phyloP scores from a whole-genome alignment of 768 basidiomycete species.

The Leccinellum albellum region DNA sequence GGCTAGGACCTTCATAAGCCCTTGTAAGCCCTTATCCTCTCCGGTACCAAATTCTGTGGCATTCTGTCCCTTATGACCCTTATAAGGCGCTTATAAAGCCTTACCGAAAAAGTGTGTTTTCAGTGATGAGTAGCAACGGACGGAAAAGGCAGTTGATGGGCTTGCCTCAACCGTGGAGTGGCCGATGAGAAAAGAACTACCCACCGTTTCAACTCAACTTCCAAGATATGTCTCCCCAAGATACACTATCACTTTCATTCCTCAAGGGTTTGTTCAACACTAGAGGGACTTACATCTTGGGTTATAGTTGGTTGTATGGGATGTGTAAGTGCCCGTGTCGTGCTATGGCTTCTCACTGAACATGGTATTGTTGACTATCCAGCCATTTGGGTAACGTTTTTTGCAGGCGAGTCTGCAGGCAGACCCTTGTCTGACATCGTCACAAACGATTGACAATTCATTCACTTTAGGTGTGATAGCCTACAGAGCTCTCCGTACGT shows the following conservation, averaged over 20 bases:
- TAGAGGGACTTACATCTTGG: conserved; percentile 42
- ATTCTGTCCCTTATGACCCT: too few relatives aligned
- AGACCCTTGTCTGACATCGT: background rate
- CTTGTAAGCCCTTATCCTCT: too few relatives aligned
- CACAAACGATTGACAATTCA: background rate
- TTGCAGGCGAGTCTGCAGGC: conserved; percentile 43
- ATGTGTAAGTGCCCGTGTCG: conserved; percentile 53
- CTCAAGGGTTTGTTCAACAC: background rate
- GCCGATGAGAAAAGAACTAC: background rate
- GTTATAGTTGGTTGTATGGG: conserved; percentile 63
- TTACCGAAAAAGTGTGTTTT: too few relatives aligned
- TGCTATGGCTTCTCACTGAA: background rate
- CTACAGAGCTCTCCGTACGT: conserved; percentile 53
- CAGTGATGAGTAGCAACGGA: too few relatives aligned
- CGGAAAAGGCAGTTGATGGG: background rate
- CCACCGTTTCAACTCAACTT: background rate
- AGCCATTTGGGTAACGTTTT: conserved; percentile 64
- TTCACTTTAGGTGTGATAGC: conserved; percentile 52
- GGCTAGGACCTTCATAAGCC: too few relatives aligned
- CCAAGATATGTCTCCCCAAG: background rate
- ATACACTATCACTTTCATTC: background rate
- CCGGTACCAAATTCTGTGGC: too few relatives aligned
- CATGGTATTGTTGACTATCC: background rate
- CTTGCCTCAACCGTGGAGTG: background rate
- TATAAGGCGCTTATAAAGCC: too few relatives aligned